Evolutionary conservation across 2,329 filamentous ascomycete genomes (phyloP).

Genomic region (Penicillium rolfsii): DNA sequence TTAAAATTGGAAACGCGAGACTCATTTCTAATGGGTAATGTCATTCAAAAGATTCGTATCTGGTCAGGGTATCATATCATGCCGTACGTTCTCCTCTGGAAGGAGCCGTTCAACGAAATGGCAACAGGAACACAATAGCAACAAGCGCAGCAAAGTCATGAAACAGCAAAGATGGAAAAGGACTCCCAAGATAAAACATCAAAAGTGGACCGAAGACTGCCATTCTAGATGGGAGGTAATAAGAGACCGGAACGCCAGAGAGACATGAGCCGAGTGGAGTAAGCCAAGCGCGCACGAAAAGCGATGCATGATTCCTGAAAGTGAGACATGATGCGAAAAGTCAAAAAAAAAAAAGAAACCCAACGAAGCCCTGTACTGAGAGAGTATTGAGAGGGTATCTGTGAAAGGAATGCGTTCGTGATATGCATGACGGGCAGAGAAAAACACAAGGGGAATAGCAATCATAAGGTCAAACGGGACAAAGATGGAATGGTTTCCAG

Average conservation of each 20-base stretch:
- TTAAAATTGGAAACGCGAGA: neutral
- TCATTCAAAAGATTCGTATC: conserved; percentile 26
- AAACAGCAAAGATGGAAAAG: neutral
- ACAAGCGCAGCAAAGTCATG: conserved; percentile 6
- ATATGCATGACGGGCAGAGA: conserved; percentile 12
- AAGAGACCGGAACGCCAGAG: conserved; percentile 17
- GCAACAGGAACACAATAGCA: conserved; percentile 3
- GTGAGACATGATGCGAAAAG: conserved; percentile 22
- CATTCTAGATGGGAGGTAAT: conserved; percentile 26
- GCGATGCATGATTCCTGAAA: conserved; percentile 6
- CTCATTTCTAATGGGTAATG: conserved; percentile 8
- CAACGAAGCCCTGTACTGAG: conserved; percentile 7
- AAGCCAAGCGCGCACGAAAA: conserved; percentile 13
- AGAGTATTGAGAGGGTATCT: conserved; percentile 11
- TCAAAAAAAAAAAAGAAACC: conserved; percentile 21
- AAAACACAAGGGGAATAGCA: neutral
- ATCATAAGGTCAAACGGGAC: neutral
- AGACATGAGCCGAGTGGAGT: conserved; percentile 7
- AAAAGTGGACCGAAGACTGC: conserved; percentile 20
- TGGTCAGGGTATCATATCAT: conserved; percentile 32
- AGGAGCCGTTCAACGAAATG: conserved; percentile 3
- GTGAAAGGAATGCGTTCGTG: conserved; percentile 21
- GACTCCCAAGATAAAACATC: conserved; percentile 13
- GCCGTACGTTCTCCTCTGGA: conserved; percentile 15
- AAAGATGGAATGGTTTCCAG: neutral